Base-by-base conservation (phyloP, 164 flowering plant genomes). In the Macadamia tetraphylla region DNA sequence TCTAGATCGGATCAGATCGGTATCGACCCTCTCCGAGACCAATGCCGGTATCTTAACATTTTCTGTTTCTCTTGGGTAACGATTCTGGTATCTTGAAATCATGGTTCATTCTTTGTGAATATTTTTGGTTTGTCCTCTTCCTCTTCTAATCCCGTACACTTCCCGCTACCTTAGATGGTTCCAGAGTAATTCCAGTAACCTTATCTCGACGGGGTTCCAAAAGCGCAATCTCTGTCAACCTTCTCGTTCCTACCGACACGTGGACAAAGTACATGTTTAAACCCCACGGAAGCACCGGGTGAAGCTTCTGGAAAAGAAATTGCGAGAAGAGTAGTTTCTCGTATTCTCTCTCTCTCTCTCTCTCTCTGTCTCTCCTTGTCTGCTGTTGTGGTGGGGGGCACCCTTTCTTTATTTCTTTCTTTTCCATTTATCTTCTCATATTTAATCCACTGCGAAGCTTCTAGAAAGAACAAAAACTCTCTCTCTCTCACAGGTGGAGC, bases 221-320 rank as follows among this genome's bases (percentile, higher is more conserved):
- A 8, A 46, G 51, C 7, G 13, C 51, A 2, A 9, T 9, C 0
- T 46, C 51, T 9, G 48, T 43, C 6, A 43, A 9, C 5, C 14
- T 71, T 63, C 51, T 29, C 58, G 62, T 29, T 17, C 29, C 1
- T 14, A 63, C 74, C 58, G 60, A 70, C 70, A 70, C 74, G 71
- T 74, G 70, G 29, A 57, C 6, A 31, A 30, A 12, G 10, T 48
- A 44, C 30, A 17, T 0, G 11, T 57, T 23, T 63, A 42, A 13
- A 13, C 17, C n/a, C 29, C 18, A 29, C 48, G 40, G 40, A 40
- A 56, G 49, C 56, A 56, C 5, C 32, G 48, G 42, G 55, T 68
- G 81, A 78, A 75, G 73, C 70, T 77, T 81, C 81, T 67, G 62
- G 72, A 77, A 64, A 32, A 62, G 75, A 74, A 23, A 23, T 23